Base-by-base conservation (phyloP, 768 basidiomycete genomes). In the Trametes sanguinea region DNA sequence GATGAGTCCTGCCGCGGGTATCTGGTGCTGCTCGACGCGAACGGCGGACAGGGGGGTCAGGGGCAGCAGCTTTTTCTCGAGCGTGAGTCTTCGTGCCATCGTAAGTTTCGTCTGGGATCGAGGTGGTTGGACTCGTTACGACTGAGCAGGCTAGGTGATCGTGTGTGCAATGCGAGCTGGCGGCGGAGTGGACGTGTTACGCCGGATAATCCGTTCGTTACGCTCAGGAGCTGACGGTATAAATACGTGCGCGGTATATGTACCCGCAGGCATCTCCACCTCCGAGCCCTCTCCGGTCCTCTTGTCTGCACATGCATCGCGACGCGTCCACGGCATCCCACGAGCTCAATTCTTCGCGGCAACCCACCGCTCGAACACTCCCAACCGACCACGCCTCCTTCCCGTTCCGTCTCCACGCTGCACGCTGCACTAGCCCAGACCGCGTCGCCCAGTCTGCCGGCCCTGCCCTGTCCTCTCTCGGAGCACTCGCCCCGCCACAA, bases 1-100 rank as follows among this genome's bases (percentile, higher is more conserved):
- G 51, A 75, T 74, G 56, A 68, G 65, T 32, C 65, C 62, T 63
- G 76, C 65, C 16, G 71, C 67, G 0, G 76, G 74, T 27, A 77
- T 78, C 27, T 69, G 66, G 60, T 80, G 68, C 39, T 48, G 64
- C 40, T 70, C 69, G 44, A 70, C 71, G 33, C 63, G 74, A 17
- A 77, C 60, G 29, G 66, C 53, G 35, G 55, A 51, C 44, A 74
- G 63, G 22, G 68, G 70, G 14, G 70, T 68, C 45, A 73, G 63
- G 47, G 57, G 46, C 22, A 55, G 58, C 42, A 56, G 50, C 30
- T 50, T 58, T 47, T 58, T 58, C 55, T 57, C 55, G 35, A 57
- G 46, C 46, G 45, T 57, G 55, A 57, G 55, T 42, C 37, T 8
- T 42, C 57, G 35, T 37, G 35, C 35, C 35, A 37, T 37, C 35